A percentile compares a stretch with the other conserved stretches of the same genome.
These are phyloP conservation scores for Carex myosuroides DNA, from an alignment of 176 grass and related monocot species.

Conservation along the genomic window DNA sequence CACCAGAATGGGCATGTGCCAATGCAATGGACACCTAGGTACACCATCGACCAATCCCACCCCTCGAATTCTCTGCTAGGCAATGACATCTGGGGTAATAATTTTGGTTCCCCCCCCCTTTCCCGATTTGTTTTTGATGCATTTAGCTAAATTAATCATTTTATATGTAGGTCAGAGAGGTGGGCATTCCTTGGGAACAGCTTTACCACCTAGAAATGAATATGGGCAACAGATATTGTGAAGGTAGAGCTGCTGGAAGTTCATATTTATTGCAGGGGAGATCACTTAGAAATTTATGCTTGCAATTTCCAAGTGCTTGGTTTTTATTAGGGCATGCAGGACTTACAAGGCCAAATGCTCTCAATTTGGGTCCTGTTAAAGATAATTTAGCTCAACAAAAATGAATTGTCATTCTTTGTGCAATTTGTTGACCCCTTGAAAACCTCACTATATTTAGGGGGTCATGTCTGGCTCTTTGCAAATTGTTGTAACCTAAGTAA, in stretches of 20 bases:
- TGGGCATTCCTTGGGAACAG: conserved; percentile 46
- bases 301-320: conserved; percentile 48
- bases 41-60: conserved; percentile 52
- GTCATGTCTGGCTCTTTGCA: neutral
- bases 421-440: conserved; percentile 16
- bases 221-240: conserved; percentile 64
- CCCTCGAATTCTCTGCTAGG: conserved; percentile 32
- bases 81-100: conserved; percentile 72
- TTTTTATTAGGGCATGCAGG: conserved; percentile 34
- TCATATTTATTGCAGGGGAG: conserved; percentile 44
- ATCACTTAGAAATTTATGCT: conserved; percentile 34
- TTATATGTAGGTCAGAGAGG: conserved; percentile 46
- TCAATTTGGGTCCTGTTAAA: conserved; percentile 33
- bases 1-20: conserved; percentile 34
- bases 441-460: neutral
- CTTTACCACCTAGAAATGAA: conserved; percentile 65
- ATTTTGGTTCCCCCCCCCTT: conserved; percentile 8
- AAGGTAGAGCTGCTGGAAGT: conserved; percentile 24
- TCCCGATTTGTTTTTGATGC: neutral
- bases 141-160: conserved; percentile 12
- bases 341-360: conserved; percentile 20
- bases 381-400: conserved; percentile 18
- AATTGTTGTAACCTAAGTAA: conserved; percentile 8
- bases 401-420: conserved; percentile 33
- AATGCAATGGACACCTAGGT: conserved; percentile 34